Evolutionary conservation across 495 filamentous ascomycete species (phyloP).

Genomic region (Hyaloscypha finlandica): DNA sequence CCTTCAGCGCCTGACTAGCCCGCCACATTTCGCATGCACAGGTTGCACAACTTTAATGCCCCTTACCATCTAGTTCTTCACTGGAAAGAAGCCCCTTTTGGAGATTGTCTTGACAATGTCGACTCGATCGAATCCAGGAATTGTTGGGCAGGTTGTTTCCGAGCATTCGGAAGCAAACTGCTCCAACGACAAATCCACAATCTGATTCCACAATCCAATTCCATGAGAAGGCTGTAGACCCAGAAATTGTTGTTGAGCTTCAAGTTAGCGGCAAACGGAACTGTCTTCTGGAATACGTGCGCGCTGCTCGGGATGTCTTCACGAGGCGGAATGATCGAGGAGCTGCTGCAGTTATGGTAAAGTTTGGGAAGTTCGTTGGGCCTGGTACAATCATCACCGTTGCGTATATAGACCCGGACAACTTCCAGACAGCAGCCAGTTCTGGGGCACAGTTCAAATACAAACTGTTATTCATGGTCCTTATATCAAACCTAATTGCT

Average conservation of each 20-base stretch:
- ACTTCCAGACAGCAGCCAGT: constrained; percentile 79
- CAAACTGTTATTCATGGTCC: constrained; percentile 73
- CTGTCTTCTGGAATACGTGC: background rate
- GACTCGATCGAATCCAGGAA: background rate
- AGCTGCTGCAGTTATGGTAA: background rate
- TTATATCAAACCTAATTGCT: constrained; percentile 79
- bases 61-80: background rate
- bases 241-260: background rate
- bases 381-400: constrained; percentile 22
- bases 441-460: constrained; percentile 64
- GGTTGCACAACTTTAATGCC: background rate
- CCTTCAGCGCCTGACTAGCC: background rate
- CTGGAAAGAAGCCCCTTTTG: background rate
- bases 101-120: background rate
- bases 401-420: constrained; percentile 75
- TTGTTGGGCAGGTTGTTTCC: background rate
- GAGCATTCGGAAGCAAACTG: background rate
- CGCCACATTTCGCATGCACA: background rate
- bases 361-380: constrained; percentile 23
- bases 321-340: background rate
- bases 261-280: background rate
- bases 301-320: background rate
- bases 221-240: background rate
- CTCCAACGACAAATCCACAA: background rate
- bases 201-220: background rate